Percentiles rank a stretch among this genome's conserved stretches.
Evolutionary conservation across 2,329 filamentous ascomycete species (phyloP).

Genomic region (Lasiodiplodia theobromae): DNA sequence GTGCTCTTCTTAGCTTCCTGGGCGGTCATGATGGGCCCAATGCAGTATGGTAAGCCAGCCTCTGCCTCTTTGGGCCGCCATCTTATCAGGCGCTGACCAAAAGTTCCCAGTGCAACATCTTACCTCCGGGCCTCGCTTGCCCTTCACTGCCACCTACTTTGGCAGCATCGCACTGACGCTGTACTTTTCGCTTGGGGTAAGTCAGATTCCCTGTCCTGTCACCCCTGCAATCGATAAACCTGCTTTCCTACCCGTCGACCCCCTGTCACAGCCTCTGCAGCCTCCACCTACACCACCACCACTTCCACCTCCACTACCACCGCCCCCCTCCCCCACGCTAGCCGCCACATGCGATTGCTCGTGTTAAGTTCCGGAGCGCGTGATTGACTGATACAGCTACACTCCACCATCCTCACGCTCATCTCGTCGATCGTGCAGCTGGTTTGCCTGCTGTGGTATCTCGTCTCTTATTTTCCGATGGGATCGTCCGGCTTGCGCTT

Average conservation of each 20-base stretch:
- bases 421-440: slow-evolving; percentile 85
- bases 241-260: slow-evolving; percentile 27
- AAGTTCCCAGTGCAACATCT: slow-evolving; percentile 70
- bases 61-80: slow-evolving; percentile 33
- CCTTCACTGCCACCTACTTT: slow-evolving; percentile 95
- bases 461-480: slow-evolving; percentile 98
- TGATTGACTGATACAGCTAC: slow-evolving; percentile 66
- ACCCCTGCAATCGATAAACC: slow-evolving; percentile 31
- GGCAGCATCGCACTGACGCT: slow-evolving; percentile 89
- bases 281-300: slow-evolving; percentile 35
- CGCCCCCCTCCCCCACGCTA: slow-evolving; percentile 38
- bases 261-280: slow-evolving; percentile 15
- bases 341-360: slow-evolving; percentile 39
- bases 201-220: slow-evolving; percentile 48
- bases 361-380: slow-evolving; percentile 45
- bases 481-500: slow-evolving; percentile 86
- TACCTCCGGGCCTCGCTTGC: slow-evolving; percentile 81
- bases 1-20: slow-evolving; percentile 89
- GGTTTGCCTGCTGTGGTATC: slow-evolving; percentile 85
- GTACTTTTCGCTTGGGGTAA: slow-evolving; percentile 90
- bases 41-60: slow-evolving; percentile 67
- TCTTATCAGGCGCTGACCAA: slow-evolving; percentile 28
- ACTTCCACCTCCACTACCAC: slow-evolving; percentile 35
- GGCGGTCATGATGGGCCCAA: slow-evolving; percentile 91
- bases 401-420: slow-evolving; percentile 83